Base-by-base conservation (phyloP, 345 rosid species). In the Hevea brasiliensis region DNA sequence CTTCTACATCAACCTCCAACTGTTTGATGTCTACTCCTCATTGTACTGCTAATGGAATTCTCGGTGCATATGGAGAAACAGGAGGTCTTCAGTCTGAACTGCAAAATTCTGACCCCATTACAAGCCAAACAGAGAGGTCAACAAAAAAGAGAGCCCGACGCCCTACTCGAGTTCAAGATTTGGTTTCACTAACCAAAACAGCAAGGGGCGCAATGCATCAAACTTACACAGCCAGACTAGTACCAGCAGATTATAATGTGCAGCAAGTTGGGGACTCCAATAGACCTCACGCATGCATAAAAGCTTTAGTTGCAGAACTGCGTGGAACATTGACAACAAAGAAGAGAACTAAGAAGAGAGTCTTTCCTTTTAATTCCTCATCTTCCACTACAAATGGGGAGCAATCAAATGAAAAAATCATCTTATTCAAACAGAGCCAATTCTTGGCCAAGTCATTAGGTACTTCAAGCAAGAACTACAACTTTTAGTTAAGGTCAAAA, bases 131-230 rank as follows among this genome's bases (percentile, higher is more conserved):
- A 71, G 83, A 84, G 59, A 78, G 72, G 20, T 69, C 84, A 24
- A 78, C 80, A 59, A 90, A 84, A 77, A 89, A 86, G 79, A 87
- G 82, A 86, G 82, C 92, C 53, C 83, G 77, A 81, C 85, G 80
- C 51, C 81, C 78, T 65, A 81, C 89, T 54, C 83, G 81, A 62
- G 77, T 48, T 65, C 79, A 80, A 26, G 86, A 81, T 73, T 68
- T 78, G 70, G 80, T 82, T 76, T 87, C 96, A 26, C 67, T 83
- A 42, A 83, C 73, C 71, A 79, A 76, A 74, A 51, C 73, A 65
- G 62, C 72, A 68, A 75, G 76, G 55, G 65, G 76, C 37, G 35
- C 12, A 3, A 54, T 42, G 75, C 74, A 72, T 62, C 69, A 75
- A 72, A 78, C 62, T 73, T 53, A 37, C 65, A 42, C 62, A 15